A percentile compares a stretch with the other conserved stretches of the same genome.
phyloP scores from a whole-genome alignment of 164 flowering plant species.

The Chimonanthus salicifolius region DNA sequence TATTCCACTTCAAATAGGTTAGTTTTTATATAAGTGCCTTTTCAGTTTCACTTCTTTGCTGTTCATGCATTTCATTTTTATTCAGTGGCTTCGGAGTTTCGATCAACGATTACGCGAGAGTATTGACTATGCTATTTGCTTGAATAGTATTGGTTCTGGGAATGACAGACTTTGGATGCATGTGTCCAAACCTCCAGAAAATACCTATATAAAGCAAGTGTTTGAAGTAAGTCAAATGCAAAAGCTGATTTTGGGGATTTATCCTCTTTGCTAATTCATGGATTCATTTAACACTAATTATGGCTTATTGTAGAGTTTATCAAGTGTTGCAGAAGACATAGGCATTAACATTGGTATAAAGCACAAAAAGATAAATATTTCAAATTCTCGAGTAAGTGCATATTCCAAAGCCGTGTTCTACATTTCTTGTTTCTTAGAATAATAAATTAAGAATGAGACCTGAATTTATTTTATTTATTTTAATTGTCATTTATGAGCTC shows the following conservation, averaged over 20 bases:
- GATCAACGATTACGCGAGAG: conserved; percentile 94
- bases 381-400: conserved; percentile 85
- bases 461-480: too few species aligned
- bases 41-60: conserved; percentile 5
- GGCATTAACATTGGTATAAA: conserved; percentile 72
- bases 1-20: too few species aligned
- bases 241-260: conserved; percentile 4
- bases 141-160: conserved; percentile 84
- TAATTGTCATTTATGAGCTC: not conserved
- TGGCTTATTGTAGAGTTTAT: conserved; percentile 55
- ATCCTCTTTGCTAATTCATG: conserved; percentile 8
- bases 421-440: not conserved
- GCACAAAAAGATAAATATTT: conserved; percentile 96
- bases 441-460: not conserved
- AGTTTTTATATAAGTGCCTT: not conserved
- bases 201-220: conserved; percentile 82
- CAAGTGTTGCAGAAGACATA: conserved; percentile 67
- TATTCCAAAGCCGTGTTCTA: not conserved
- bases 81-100: conserved; percentile 91
- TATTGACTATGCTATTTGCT: conserved; percentile 95
- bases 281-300: not conserved
- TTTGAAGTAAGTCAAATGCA: conserved; percentile 52
- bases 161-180: conserved; percentile 71
- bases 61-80: conserved; percentile 2
- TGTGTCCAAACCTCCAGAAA: conserved; percentile 99